Evolutionary conservation across 2,329 filamentous ascomycete species (phyloP), one percentile per base, ranked within the genome.

Genomic region (Ophiostoma sp.): DNA sequence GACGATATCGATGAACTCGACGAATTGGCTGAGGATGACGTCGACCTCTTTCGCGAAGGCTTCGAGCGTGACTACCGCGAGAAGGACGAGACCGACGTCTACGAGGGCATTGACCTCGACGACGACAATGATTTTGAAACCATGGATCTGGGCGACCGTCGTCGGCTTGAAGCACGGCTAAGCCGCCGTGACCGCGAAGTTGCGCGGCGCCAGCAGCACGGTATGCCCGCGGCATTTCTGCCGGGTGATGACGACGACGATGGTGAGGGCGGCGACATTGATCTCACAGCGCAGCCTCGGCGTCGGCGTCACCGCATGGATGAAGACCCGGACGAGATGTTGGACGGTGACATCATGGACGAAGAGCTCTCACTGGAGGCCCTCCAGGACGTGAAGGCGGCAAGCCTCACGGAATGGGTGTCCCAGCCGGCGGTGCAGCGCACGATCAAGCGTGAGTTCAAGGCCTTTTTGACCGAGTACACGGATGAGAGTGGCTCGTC

Each of bases 371-470:
- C 95, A 1, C 88, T 98, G 0, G 95, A 98, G 82, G 94, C 93
- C 15, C 86, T 99, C 57, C 90, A 93, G 75, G 96, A 99, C 81
- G 92, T 98, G 76, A 99, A 99, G 82, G 94, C 96, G 22, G 89
- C 94, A 22, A 97, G 93, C 77, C 85, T 99, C 79, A 97, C 94
- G 0, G 96, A 99, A 77, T 99, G 97, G 97, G 92, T 99, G 57
- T 91, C 93, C 17, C 92, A 95, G 78, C 93, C 93, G 2, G 90
- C 94, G 17, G 96, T 99, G 15, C 93, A 97, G 82, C 90, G 93
- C 77, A 97, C 95, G 0, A 96, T 99, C 82, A 95, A 94, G 80
- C 90, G 95, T 79, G 96, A 99, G 82, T 99, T 99, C 89, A 97
- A 97, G 82, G 92, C 93, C 2, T 99, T 99, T 85, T 85, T 99